phyloP scores from a whole-genome alignment of 176 grass and related monocot species.

The Thalia dealbata region DNA sequence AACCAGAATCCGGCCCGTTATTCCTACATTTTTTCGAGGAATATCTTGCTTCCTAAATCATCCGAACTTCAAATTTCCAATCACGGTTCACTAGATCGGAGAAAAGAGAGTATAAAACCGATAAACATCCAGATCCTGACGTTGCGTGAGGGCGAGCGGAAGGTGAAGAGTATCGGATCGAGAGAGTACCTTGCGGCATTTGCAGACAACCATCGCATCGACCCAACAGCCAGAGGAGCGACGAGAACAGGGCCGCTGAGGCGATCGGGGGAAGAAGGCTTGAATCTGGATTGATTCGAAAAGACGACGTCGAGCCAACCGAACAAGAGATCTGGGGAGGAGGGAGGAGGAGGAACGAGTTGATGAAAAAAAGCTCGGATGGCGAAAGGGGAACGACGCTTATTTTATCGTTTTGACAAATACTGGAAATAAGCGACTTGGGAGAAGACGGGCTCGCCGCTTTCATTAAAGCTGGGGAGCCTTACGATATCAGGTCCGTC shows the following conservation, averaged over 20 bases:
- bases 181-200: conserved; percentile 82
- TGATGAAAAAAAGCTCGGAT: too few relatives aligned
- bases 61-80: background rate
- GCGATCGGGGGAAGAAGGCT: background rate
- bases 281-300: background rate
- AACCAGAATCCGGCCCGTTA: background rate
- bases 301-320: background rate
- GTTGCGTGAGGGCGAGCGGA: background rate
- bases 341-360: background rate
- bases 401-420: too few relatives aligned
- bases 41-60: background rate
- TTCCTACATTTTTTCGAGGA: background rate
- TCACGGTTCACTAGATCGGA: too few relatives aligned
- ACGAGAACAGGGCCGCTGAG: background rate
- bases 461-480: too few relatives aligned
- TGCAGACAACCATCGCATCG: conserved; percentile 87
- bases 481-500: too few relatives aligned
- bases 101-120: too few relatives aligned
- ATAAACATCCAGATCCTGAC: background rate
- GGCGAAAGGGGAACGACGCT: too few relatives aligned
- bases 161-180: conserved; percentile 2
- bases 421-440: too few relatives aligned
- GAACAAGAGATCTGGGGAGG: background rate
- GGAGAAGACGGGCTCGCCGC: too few relatives aligned
- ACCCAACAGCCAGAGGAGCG: background rate